Evolutionary conservation across 148 eudicot genomes (phyloP), one percentile per base, ranked within the genome.

Genomic region (Heliosperma pusillum): DNA sequence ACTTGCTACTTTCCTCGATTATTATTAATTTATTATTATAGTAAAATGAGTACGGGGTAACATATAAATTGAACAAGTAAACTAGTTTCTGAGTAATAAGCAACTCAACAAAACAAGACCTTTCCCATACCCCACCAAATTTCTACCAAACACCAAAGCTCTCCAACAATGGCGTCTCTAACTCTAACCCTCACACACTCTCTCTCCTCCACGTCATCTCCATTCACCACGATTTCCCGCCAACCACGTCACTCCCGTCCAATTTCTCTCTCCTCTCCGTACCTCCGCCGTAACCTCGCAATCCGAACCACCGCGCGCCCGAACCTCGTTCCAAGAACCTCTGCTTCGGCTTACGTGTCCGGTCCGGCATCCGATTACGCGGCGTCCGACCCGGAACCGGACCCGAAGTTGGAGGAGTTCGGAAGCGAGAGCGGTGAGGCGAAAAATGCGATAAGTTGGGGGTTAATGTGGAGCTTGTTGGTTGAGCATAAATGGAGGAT

Each of bases 361-460:
- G 93, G 93, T 25, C 97, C 98, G 6, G 90, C 89, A 8, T 86
- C 89, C 44, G 98, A 90, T 63, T 84, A 74, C 60, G 76, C 79
- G 20, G 85, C 65, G 4, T 47, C 82, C 21, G 85, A 85, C 50
- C 82, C 83, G 36, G 30, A 24, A 13, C 17, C 65, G 27, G 86
- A 82, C 63, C 88, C 84, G 59, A 85, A 79, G 5, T 7, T 83
- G 19, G 84, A 85, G 33, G 68, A 53, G n/a, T 11, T 59, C 21
- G 36, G 57, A 36, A 42, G 20, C 67, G 66, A 79, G 77, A 68
- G 33, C 26, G 61, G 15, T 1, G 75, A 83, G 69, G 80, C 83
- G 44, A 60, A 76, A 55, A 78, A 76, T 44, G 90, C 89, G 19
- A 77, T 95, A n/a, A 88, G 79, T 76, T 90, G 93, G 96, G 93